phyloP scores from a whole-genome alignment of 2,329 filamentous ascomycete species.

The Pezicula neosporulosa region DNA sequence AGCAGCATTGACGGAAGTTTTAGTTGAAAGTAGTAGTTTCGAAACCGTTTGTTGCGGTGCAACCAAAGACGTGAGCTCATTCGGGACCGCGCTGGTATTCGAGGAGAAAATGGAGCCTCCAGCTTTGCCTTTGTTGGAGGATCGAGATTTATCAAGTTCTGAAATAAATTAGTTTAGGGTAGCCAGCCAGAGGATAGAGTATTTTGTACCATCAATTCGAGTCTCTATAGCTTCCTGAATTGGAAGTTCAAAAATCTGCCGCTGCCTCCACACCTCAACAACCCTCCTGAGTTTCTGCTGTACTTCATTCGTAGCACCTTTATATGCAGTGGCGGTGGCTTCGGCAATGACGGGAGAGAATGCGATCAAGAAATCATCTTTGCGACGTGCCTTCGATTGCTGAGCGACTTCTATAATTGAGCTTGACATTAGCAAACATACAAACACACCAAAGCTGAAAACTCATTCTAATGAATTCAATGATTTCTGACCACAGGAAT shows the following conservation, averaged over 20 bases:
- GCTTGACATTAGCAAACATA: constrained; percentile 15
- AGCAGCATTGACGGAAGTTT: constrained; percentile 65
- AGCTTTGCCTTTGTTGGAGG: constrained; percentile 46
- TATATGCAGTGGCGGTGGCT: constrained; percentile 86
- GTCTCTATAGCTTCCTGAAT: constrained; percentile 80
- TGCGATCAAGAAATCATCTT: constrained; percentile 87
- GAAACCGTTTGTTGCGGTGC: constrained; percentile 69
- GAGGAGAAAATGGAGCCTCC: constrained; percentile 70
- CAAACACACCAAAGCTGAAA: constrained; percentile 8
- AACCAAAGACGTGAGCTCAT: constrained; percentile 74
- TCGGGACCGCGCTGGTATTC: constrained; percentile 56
- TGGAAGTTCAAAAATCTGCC: constrained; percentile 76
- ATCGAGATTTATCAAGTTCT: constrained; percentile 63
- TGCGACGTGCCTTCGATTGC: constrained; percentile 88
- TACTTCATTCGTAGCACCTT: constrained; percentile 79
- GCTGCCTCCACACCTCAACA: constrained; percentile 89
- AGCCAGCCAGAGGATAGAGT: neutral
- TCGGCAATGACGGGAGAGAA: constrained; percentile 92
- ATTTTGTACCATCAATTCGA: constrained; percentile 66
- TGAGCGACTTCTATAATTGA: constrained; percentile 77
- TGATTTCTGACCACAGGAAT: neutral
- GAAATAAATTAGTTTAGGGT: constrained; percentile 6
- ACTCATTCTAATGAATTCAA: neutral
- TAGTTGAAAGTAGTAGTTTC: constrained; percentile 68
- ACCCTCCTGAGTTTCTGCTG: constrained; percentile 86